These are phyloP conservation scores for Pistacia vera DNA, from an alignment of 345 rosid species.

Conservation along the genomic window DNA sequence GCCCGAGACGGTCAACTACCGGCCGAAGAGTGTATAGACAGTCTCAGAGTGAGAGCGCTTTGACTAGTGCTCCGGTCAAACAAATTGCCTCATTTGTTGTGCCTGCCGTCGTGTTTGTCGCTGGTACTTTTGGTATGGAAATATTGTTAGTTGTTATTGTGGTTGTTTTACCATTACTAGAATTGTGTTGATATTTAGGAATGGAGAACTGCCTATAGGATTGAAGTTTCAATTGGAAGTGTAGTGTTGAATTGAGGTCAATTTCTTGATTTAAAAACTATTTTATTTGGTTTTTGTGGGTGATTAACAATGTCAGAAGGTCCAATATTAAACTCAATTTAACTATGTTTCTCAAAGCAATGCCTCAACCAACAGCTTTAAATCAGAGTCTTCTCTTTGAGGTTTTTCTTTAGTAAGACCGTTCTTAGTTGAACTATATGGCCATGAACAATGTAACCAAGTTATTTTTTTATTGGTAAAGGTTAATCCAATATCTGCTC, in stretches of 20 bases:
- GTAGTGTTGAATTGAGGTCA: not conserved
- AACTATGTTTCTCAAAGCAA: no score
- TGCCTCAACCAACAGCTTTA: no score
- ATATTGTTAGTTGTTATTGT: not conserved
- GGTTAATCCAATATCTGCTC: not conserved
- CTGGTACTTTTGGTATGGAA: constrained; percentile 70
- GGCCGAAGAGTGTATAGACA: constrained; percentile 60
- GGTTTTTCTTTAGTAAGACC: not conserved
- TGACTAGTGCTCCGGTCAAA: constrained; percentile 49
- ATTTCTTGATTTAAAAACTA: not conserved
- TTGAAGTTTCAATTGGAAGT: not conserved
- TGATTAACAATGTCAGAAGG: not conserved
- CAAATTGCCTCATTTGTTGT: constrained; percentile 57
- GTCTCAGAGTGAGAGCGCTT: constrained; percentile 58
- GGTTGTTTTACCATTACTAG: not conserved
- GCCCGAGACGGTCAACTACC: constrained; percentile 33
- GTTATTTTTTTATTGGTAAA: not conserved
- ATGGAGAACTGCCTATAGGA: no score
- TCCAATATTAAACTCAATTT: not conserved
- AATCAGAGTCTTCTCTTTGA: no score
- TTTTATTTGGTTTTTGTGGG: not conserved
- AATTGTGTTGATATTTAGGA: no score
- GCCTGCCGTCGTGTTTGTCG: constrained; percentile 63
- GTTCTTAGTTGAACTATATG: not conserved
- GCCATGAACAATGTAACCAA: not conserved